A percentile compares a stretch with the other conserved stretches of the same genome.
Conservation (phyloP, 352 stramenopile genomes). For the Peronosclerospora sorghi region DNA sequence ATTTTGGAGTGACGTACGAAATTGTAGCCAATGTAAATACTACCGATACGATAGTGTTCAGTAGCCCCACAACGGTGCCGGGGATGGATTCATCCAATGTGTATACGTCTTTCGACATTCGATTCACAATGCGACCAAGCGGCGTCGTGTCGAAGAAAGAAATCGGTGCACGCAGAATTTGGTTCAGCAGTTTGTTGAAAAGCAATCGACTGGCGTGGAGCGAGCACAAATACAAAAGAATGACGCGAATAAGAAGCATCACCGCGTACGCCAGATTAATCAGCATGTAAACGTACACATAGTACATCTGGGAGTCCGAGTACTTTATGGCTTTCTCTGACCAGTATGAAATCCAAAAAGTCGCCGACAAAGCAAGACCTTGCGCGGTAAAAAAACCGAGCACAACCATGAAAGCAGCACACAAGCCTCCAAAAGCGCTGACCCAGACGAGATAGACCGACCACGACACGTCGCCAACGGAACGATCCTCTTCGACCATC, state of each 20-base stretch:
- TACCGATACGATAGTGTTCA: slow-evolving; percentile 12
- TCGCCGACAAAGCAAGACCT: slow-evolving; percentile 40
- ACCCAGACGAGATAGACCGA: slow-evolving; percentile 56
- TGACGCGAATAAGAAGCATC: slow-evolving; percentile 41
- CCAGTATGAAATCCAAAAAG: slow-evolving; percentile 92
- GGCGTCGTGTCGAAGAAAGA: slow-evolving; percentile 60
- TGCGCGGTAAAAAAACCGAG: slow-evolving; percentile 43
- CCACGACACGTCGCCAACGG: slow-evolving; percentile 61
- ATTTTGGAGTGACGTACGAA: slow-evolving; percentile 16
- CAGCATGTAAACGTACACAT: slow-evolving; percentile 73
- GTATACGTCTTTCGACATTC: slow-evolving; percentile 53
- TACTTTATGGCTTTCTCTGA: slow-evolving; percentile 55
- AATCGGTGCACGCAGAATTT: slow-evolving; percentile 32
- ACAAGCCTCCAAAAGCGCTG: slow-evolving; percentile 46
- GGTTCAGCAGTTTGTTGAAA: slow-evolving; percentile 47
- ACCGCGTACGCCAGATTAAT: slow-evolving; percentile 55
- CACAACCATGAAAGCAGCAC: slow-evolving; percentile 35
- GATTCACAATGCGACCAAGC: slow-evolving; percentile 53
- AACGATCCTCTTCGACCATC: slow-evolving; percentile 65
- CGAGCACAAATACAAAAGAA: slow-evolving; percentile 52
- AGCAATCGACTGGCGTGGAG: slow-evolving; percentile 50
- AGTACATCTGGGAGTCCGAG: slow-evolving; percentile 59
- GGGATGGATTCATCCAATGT: slow-evolving; percentile 42
- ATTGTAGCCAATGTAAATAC: slow-evolving; percentile 8
- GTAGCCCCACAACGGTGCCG: slow-evolving; percentile 7